These are phyloP conservation scores for Apiotrichum montevideense DNA, from an alignment of 1,284 basidiomycete genomes.

Conservation along the genomic window DNA sequence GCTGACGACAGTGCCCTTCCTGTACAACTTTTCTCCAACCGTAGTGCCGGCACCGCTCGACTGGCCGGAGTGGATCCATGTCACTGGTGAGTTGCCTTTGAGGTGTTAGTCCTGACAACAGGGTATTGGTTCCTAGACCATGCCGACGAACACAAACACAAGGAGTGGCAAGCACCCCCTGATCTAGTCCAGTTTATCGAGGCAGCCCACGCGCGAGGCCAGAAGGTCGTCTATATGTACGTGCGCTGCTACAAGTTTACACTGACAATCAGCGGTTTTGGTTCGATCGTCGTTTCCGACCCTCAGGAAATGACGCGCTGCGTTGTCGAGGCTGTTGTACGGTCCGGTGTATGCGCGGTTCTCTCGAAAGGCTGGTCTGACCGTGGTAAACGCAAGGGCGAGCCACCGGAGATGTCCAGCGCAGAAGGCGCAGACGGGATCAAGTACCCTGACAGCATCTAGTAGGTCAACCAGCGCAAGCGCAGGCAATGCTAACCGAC, in stretches of 20 bases:
- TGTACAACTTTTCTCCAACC: constrained; percentile 92
- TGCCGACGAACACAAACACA: constrained; percentile 65
- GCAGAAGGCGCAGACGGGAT: constrained; percentile 35
- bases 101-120: constrained; percentile 30
- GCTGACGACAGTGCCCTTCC: constrained; percentile 65
- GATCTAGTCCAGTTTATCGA: constrained; percentile 78
- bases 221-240: constrained; percentile 88
- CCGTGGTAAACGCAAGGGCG: constrained; percentile 53
- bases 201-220: constrained; percentile 61
- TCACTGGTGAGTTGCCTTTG: constrained; percentile 59
- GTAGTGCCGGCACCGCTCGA: constrained; percentile 60
- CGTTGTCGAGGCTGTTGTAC: constrained; percentile 78
- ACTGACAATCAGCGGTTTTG: constrained; percentile 61
- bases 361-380: constrained; percentile 98
- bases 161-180: constrained; percentile 78
- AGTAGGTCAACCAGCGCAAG: constrained; percentile 18
- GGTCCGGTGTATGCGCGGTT: constrained; percentile 81
- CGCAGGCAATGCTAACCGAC: background rate
- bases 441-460: constrained; percentile 68
- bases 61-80: constrained; percentile 97
- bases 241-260: too few relatives aligned
- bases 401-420: constrained; percentile 10
- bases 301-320: constrained; percentile 84
- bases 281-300: constrained; percentile 95
- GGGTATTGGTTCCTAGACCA: constrained; percentile 95